Base-by-base conservation (phyloP, 1,284 basidiomycete species). In the Leccinum cinnamomeum region DNA sequence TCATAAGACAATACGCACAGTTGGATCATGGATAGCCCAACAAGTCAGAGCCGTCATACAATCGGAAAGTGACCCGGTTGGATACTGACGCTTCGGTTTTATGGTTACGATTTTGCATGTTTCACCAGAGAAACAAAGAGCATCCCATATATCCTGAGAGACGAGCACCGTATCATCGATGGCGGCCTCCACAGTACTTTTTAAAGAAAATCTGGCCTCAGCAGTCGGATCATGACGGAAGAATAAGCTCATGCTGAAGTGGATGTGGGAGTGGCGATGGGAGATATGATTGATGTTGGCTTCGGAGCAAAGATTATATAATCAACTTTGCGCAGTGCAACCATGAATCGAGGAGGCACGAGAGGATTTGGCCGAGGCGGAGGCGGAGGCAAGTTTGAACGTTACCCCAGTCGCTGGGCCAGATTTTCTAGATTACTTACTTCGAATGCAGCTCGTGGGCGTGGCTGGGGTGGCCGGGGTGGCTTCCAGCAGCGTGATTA, bases 401-500 rank as follows among this genome's bases (percentile, higher is more conserved):
- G 60, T 33, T 25, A 53, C 37, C 39, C 35, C 51, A 46, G 33
- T 33, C 23, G 16, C 37, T 41, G 20, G 44, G 11, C 20, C 11
- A 23, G 12, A 8, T 37, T 58, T 25, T 54, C 53, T 55, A 39
- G 5, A 51, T 44, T 67, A 25, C 64, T 64, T 37, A 72, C 48
- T 50, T 55, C 23, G 41, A 55, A 46, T 28, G 5, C 61, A 79
- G 82, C 75, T 59, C 82, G 84, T 56, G 84, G 86, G 44, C 46
- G 46, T 23, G 46, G 46, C 12, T 23, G 46, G 46, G 46, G 46
- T 23, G 86, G 84, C 28, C 81, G 89, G 30, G 82, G 88, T 64
- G 88, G 89, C 63, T 90, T 87, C 70, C 84, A 86, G 64, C 87
- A 88, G 65, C 81, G 89, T 60, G 90, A 93, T 72, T 72, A 81